These are phyloP conservation scores for Suhomyces bribrorum DNA, from an alignment of 1,139 yeast genomes.

Conservation along the genomic window DNA sequence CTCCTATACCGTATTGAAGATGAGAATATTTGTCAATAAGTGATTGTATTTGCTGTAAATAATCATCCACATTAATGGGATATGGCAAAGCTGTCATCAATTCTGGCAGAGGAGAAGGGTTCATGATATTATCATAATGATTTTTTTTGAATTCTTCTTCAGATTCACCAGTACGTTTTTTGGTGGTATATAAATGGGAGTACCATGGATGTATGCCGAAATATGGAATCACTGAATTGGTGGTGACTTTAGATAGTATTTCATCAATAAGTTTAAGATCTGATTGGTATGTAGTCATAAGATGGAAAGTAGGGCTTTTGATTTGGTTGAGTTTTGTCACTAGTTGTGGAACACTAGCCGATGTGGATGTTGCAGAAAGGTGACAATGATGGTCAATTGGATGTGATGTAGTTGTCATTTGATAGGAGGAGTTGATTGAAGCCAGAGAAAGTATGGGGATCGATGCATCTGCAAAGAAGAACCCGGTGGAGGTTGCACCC, in stretches of 20 bases:
- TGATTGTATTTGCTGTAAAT: constrained; percentile 31
- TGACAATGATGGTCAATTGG: constrained; percentile 21
- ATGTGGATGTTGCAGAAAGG: constrained; percentile 12
- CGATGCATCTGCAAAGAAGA: not conserved
- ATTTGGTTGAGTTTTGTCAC: constrained; percentile 11
- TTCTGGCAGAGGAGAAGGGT: constrained; percentile 42
- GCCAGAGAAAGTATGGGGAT: not conserved
- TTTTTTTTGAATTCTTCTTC: constrained; percentile 30
- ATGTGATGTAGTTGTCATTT: not conserved
- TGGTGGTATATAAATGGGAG: constrained; percentile 8
- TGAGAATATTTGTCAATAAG: constrained; percentile 24
- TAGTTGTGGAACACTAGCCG: constrained; percentile 5
- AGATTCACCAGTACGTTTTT: constrained; percentile 1
- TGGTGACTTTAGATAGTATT: constrained; percentile 27
- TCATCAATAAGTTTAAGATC: constrained; percentile 44
- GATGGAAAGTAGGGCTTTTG: constrained; percentile 13
- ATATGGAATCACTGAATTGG: constrained; percentile 50
- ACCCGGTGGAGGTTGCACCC: no score
- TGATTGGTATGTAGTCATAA: constrained; percentile 59
- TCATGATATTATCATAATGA: constrained; percentile 60
- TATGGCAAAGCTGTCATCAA: constrained; percentile 57
- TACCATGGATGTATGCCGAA: constrained; percentile 78
- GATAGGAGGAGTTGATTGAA: not conserved
- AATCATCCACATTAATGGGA: constrained; percentile 51
- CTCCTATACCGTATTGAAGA: constrained; percentile 61